Percentiles rank a stretch among this genome's conserved stretches.
These are phyloP conservation scores for Fusarium fracticaudum DNA, from an alignment of 2,329 filamentous ascomycete species.

Conservation along the genomic window DNA sequence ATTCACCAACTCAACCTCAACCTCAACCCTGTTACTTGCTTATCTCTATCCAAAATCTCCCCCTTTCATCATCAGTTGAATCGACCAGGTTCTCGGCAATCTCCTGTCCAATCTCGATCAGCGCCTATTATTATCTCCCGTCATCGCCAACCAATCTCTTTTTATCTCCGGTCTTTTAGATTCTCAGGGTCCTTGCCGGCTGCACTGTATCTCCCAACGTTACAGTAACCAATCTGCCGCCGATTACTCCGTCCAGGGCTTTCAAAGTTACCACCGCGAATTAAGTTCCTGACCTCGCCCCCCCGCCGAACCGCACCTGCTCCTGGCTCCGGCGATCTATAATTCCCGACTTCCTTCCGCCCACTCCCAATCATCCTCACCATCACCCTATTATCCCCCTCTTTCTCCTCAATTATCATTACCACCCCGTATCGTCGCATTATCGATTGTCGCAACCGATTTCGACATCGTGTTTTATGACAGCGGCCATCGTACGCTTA, in stretches of 20 bases:
- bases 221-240: background rate
- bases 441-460: conserved; percentile 13
- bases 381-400: background rate
- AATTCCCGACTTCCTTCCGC: conserved; percentile 23
- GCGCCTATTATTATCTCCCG: conserved; percentile 27
- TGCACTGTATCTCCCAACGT: background rate
- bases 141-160: conserved; percentile 15
- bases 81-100: conserved; percentile 18
- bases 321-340: conserved; percentile 36
- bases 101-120: conserved; percentile 13
- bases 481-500: background rate
- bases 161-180: conserved; percentile 23
- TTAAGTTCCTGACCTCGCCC: conserved; percentile 14
- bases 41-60: conserved; percentile 12
- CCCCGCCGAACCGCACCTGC: conserved; percentile 31
- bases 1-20: background rate
- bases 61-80: conserved; percentile 14
- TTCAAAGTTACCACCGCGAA: background rate
- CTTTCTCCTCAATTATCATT: conserved; percentile 20
- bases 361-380: conserved; percentile 5
- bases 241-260: background rate
- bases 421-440: conserved; percentile 3
- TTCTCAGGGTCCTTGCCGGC: conserved; percentile 27
- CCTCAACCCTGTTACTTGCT: background rate
- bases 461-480: background rate